These are phyloP conservation scores for Kodamaea hsintzibuensis DNA, from an alignment of 805 yeast genomes.

Conservation along the genomic window DNA sequence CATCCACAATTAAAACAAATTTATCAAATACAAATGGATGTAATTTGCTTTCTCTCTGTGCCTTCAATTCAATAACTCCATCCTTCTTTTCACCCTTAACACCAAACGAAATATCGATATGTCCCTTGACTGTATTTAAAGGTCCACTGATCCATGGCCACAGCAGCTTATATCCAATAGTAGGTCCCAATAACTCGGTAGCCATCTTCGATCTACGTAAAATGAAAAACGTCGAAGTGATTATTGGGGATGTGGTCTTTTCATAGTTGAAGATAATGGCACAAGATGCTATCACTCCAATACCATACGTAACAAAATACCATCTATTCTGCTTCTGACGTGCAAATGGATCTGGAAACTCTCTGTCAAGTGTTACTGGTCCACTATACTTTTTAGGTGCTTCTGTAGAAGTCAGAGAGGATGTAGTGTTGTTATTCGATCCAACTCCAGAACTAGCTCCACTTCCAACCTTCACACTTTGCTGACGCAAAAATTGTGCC, in stretches of 20 bases:
- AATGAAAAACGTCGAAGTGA: constrained; percentile 82
- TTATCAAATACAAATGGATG: constrained; percentile 44
- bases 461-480: background rate
- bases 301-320: constrained; percentile 50
- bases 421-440: background rate
- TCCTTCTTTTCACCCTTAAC: constrained; percentile 65
- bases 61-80: constrained; percentile 63
- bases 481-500: background rate
- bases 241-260: constrained; percentile 85
- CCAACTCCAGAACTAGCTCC: background rate
- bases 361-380: constrained; percentile 70
- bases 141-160: constrained; percentile 91
- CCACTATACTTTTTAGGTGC: constrained; percentile 16
- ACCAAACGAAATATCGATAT: constrained; percentile 68
- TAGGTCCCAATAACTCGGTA: constrained; percentile 64
- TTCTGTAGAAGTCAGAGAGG: background rate
- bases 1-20: constrained; percentile 27
- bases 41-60: constrained; percentile 62
- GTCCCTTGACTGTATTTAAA: constrained; percentile 79
- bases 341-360: constrained; percentile 77
- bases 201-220: constrained; percentile 74
- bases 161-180: constrained; percentile 69
- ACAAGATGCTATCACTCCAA: constrained; percentile 41
- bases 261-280: constrained; percentile 86
- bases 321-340: constrained; percentile 51